Evolutionary conservation across 1,284 basidiomycete species (phyloP).

Genomic region (Ustilago shanxiensis): DNA sequence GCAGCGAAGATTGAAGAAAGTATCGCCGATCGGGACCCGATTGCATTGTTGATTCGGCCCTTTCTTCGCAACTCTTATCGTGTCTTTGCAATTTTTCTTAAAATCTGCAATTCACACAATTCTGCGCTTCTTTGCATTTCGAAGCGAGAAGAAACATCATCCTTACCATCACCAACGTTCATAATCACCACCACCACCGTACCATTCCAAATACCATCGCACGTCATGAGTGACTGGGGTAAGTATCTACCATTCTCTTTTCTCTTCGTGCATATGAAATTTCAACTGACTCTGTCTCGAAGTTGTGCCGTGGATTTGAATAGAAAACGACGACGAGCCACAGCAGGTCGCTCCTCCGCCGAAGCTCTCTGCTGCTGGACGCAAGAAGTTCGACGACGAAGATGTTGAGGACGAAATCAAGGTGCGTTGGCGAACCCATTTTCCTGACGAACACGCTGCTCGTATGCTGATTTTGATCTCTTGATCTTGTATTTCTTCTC

Average conservation of each 20-base stretch:
- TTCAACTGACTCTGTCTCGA: not conserved
- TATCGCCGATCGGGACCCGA: not conserved
- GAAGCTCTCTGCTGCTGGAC: constrained; percentile 36
- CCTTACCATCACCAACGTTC: constrained; percentile 16
- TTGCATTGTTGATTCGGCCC: not conserved
- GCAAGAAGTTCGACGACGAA: constrained; percentile 68
- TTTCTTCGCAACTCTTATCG: constrained; percentile 3
- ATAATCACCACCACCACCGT: not conserved
- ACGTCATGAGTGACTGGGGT: constrained; percentile 66
- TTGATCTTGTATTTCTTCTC: not conserved
- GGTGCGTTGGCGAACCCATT: constrained; percentile 23
- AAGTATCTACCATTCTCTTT: not conserved
- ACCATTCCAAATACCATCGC: not conserved
- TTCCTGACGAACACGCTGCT: too few species aligned
- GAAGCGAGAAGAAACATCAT: constrained; percentile 5
- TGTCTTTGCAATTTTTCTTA: constrained; percentile 2
- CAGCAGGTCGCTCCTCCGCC: constrained; percentile 33
- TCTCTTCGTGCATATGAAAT: not conserved
- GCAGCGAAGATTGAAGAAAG: not conserved
- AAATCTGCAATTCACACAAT: constrained; percentile 2
- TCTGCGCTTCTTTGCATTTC: constrained; percentile 1
- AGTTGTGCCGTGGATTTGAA: not conserved
- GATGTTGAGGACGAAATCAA: constrained; percentile 67
- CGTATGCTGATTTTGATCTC: constrained; percentile 9
- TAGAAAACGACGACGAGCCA: constrained; percentile 65